Evolutionary conservation across 2,329 filamentous ascomycete genomes (phyloP), one percentile per base, ranked within the genome.

Genomic region (Aspergillus sp.): DNA sequence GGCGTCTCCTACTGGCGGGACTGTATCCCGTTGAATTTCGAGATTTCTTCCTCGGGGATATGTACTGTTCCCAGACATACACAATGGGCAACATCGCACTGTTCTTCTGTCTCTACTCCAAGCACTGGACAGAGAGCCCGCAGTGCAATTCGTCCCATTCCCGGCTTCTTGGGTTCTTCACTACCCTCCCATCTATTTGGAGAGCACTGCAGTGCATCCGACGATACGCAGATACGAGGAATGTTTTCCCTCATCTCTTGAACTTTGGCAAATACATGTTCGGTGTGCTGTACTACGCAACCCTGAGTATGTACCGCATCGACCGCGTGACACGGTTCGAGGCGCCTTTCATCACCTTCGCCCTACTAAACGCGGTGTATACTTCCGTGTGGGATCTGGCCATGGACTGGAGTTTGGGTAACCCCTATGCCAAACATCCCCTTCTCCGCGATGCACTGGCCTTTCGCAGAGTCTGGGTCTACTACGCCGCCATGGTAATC

Each of bases 41-140:
- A 52, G 94, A 99, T 72, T 97, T 99, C 74, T 97, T 96, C 72
- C 81, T 97, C 0, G 94, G 94, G 48, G 94, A 99, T 68, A 96
- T 97, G 79, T 96, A 95, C 71, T 97, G 93, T 72, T 97, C 94
- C 2, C 79, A 95, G 51, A 95, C 92, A 5, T 99, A 99, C 71
- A 82, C 87, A 14, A 89, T 90, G 72, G 87, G 89, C 55, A 96
- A 97, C 65, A 82, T 96, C 36, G 89, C 91, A 62, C 77, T 97
- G 0, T 96, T 97, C 75, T 96, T 96, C 71, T 99, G 94, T 67
- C 78, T 97, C 2, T 99, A 97, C 62, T 84, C 87, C n/a, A 80
- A 84, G 49, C 69, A 79, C 22, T 99, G 92, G 92, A 71, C 81
- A 22, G 75, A 89, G 20, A 89, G 90, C 0, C 59, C 75, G 0